A percentile compares a stretch with the other conserved stretches of the same genome.
These are phyloP conservation scores for Yarrowia sp. DNA, from an alignment of 805 yeast genomes.

Conservation along the genomic window DNA sequence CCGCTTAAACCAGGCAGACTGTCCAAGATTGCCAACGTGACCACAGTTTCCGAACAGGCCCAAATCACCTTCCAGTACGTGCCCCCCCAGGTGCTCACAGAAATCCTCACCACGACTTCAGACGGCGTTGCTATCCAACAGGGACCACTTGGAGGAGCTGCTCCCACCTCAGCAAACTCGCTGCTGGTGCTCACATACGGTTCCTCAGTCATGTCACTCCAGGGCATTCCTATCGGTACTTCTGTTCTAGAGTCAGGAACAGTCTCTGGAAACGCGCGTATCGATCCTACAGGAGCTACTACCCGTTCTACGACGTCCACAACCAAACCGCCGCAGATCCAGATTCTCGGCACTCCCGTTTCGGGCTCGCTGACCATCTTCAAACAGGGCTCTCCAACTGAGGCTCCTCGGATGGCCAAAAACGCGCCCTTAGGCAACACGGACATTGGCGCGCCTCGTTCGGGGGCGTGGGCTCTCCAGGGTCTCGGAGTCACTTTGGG, in stretches of 20 bases:
- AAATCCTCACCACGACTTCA: background rate
- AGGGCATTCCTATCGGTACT: background rate
- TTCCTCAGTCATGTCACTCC: conserved; percentile 8
- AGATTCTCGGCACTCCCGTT: background rate
- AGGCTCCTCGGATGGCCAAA: background rate
- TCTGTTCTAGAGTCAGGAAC: background rate
- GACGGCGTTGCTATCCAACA: background rate
- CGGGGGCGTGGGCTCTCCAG: background rate
- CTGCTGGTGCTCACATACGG: background rate
- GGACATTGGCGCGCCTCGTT: background rate
- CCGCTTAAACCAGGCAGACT: conserved; percentile 4
- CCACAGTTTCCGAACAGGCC: conserved; percentile 14
- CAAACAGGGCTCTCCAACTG: conserved; percentile 8
- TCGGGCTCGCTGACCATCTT: conserved; percentile 10
- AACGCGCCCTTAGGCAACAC: background rate
- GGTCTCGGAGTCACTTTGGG: background rate
- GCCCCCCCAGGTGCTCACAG: background rate
- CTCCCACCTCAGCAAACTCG: background rate
- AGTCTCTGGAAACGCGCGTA: conserved; percentile 9
- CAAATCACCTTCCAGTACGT: conserved; percentile 13
- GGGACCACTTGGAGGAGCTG: background rate
- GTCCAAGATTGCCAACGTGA: conserved; percentile 4
- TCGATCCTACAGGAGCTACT: conserved; percentile 12
- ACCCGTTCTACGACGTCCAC: background rate
- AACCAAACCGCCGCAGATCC: conserved; percentile 1